phyloP scores from a whole-genome alignment of 352 stramenopile genomes.

The Blastocystis sp. region DNA sequence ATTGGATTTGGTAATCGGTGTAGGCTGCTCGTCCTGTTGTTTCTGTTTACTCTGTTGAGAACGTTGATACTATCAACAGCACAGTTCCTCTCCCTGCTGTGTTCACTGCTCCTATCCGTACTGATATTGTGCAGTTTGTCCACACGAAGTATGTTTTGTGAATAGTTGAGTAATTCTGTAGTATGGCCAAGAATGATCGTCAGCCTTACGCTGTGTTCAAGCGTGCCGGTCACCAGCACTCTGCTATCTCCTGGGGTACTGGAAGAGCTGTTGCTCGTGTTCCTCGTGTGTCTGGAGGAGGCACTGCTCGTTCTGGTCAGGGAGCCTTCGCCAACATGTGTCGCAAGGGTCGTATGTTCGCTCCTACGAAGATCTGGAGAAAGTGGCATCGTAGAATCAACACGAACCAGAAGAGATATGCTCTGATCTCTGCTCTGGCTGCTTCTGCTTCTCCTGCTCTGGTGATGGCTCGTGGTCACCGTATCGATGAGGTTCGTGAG shows the following conservation, averaged over 20 bases:
- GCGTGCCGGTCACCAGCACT: constrained; percentile 88
- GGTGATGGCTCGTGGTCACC: constrained; percentile 94
- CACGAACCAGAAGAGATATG: constrained; percentile 94
- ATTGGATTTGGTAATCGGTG: not conserved
- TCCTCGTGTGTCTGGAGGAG: constrained; percentile 92
- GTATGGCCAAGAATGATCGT: constrained; percentile 97
- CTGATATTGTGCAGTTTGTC: constrained; percentile 97
- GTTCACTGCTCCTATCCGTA: constrained; percentile 94
- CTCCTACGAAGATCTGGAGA: constrained; percentile 95
- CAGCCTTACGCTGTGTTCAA: constrained; percentile 95
- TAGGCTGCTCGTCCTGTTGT: constrained; percentile 86
- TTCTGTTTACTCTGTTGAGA: constrained; percentile 85
- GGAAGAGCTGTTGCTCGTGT: constrained; percentile 98
- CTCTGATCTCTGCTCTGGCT: constrained; percentile 91
- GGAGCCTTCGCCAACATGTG: constrained; percentile 99
- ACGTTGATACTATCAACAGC: constrained; percentile 77
- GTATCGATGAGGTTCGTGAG: constrained; percentile 92
- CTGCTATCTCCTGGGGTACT: constrained; percentile 95
- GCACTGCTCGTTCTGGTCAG: constrained; percentile 93
- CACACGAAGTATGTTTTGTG: constrained; percentile 82
- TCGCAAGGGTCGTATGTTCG: constrained; percentile 95
- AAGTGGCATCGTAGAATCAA: constrained; percentile 98
- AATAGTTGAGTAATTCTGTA: not conserved
- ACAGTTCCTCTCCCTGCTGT: constrained; percentile 88
- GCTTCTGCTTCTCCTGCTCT: constrained; percentile 91